Conservation (phyloP, 345 rosid genomes). For the Populus simonii region DNA sequence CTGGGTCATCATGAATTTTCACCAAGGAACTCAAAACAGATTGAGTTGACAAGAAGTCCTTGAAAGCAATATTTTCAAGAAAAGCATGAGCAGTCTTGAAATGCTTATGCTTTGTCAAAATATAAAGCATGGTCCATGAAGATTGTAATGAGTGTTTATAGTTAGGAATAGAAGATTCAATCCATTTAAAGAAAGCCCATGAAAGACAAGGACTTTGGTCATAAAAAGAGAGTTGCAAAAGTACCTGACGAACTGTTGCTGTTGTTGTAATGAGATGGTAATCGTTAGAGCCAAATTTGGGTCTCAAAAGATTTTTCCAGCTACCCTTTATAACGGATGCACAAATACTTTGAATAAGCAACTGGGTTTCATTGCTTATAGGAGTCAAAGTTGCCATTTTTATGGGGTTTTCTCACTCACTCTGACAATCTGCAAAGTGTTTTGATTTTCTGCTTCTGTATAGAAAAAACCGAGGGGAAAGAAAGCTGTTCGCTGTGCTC, state of each 20-base stretch:
- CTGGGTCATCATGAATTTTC: constrained; percentile 50
- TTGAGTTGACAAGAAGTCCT: constrained; percentile 71
- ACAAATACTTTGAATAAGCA: constrained; percentile 41
- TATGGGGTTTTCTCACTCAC: not conserved
- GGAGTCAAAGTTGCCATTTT: constrained; percentile 12
- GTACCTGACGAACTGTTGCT: constrained; percentile 43
- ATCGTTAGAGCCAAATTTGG: constrained; percentile 28
- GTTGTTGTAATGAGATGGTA: constrained; percentile 31
- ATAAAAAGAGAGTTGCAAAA: constrained; percentile 42
- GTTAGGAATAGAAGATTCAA: constrained; percentile 42
- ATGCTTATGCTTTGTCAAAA: constrained; percentile 60
- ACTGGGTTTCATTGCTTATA: constrained; percentile 26
- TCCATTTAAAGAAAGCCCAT: constrained; percentile 58
- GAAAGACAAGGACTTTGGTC: constrained; percentile 42
- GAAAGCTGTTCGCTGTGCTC: too few species aligned
- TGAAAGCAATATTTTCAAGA: constrained; percentile 69
- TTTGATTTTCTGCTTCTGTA: too few species aligned
- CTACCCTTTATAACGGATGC: constrained; percentile 58
- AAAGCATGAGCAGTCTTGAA: constrained; percentile 69
- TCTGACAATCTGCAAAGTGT: not conserved
- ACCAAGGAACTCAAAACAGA: constrained; percentile 62
- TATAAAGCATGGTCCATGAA: constrained; percentile 76
- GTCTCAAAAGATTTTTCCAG: constrained; percentile 49
- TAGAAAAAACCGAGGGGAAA: too few species aligned
- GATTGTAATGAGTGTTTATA: constrained; percentile 60